Evolutionary conservation across 2,329 filamentous ascomycete species (phyloP).

Genomic region (Mycosphaerella sp.): DNA sequence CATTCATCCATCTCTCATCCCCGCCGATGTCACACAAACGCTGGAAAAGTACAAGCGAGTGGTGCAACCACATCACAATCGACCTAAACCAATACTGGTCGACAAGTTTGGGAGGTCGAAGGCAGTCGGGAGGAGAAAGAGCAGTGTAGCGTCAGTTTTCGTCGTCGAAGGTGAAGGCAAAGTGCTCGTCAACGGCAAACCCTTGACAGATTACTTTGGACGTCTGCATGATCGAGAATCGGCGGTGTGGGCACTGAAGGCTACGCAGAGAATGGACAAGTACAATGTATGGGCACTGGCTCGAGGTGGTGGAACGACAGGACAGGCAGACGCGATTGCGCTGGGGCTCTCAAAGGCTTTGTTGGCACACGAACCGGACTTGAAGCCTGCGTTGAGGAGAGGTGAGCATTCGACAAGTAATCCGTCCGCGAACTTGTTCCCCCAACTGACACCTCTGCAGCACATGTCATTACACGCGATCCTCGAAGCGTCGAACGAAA

Average conservation of each 20-base stretch:
- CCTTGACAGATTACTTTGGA: constrained; percentile 72
- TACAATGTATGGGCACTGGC: constrained; percentile 93
- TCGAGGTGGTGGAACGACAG: constrained; percentile 81
- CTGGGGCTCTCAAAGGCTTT: constrained; percentile 83
- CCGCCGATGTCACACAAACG: constrained; percentile 58
- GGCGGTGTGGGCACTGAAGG: constrained; percentile 82
- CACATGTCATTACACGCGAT: constrained; percentile 87
- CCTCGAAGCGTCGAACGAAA: constrained; percentile 92
- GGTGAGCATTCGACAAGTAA: constrained; percentile 56
- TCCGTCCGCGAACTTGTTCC: too few relatives aligned
- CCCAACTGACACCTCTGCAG: constrained; percentile 45
- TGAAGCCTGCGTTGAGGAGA: constrained; percentile 81
- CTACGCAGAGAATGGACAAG: constrained; percentile 78
- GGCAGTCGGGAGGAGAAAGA: constrained; percentile 80
- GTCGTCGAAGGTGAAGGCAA: constrained; percentile 91
- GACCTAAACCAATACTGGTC: constrained; percentile 56
- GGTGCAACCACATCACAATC: constrained; percentile 63
- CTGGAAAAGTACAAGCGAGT: constrained; percentile 67
- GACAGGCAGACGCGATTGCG: constrained; percentile 91
- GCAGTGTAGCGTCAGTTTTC: constrained; percentile 75
- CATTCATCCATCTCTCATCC: constrained; percentile 73
- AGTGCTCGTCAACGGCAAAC: constrained; percentile 82
- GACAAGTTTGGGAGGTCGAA: constrained; percentile 73
- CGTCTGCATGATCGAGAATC: constrained; percentile 91
- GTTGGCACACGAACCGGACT: constrained; percentile 80